These are phyloP conservation scores for Crithidia thermophila DNA, from an alignment of 208 protist species.

Conservation along the genomic window DNA sequence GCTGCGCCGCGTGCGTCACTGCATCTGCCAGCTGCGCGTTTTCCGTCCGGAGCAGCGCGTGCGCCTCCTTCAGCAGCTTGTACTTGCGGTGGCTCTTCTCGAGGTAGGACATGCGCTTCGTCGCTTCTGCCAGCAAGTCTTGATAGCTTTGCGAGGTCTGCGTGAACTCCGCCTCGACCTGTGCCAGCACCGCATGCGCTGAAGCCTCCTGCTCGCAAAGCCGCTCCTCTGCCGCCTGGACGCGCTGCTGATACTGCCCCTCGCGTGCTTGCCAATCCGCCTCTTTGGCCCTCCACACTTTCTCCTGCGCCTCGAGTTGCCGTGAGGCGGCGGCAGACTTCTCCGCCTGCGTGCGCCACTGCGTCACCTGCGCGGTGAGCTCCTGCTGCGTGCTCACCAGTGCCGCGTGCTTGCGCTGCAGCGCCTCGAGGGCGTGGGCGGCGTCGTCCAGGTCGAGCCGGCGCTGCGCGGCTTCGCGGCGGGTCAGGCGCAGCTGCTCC, in stretches of 20 bases:
- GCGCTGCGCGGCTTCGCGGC: conserved; percentile 25
- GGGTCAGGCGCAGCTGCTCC: conserved; percentile 31
- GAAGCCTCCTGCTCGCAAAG: conserved; percentile 46
- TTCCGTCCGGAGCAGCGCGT: conserved; percentile 32
- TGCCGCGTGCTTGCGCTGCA: conserved; percentile 8
- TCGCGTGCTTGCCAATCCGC: conserved; percentile 30
- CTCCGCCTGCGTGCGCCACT: conserved; percentile 23
- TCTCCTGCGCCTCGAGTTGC: conserved; percentile 25
- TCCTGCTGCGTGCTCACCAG: conserved; percentile 17
- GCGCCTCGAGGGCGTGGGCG: conserved; percentile 10
- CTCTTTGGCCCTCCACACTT: conserved; percentile 30
- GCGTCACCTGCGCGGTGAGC: conserved; percentile 14
- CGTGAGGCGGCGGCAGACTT: conserved; percentile 14
- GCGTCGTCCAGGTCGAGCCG: conserved; percentile 18
- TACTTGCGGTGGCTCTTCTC: conserved; percentile 79
- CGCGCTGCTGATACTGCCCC: conserved; percentile 32
- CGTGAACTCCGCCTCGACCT: conserved; percentile 79
- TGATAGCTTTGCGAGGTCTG: conserved; percentile 66
- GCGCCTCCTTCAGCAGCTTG: conserved; percentile 62
- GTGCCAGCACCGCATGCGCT: conserved; percentile 43
- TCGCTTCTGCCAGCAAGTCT: conserved; percentile 68
- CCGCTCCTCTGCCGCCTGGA: conserved; percentile 28
- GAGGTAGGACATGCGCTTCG: conserved; percentile 48
- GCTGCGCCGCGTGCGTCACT: conserved; percentile 14
- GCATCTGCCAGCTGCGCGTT: conserved; percentile 27